Evolutionary conservation across 2,329 filamentous ascomycete species (phyloP).

Genomic region (Leptodontidium sp.): DNA sequence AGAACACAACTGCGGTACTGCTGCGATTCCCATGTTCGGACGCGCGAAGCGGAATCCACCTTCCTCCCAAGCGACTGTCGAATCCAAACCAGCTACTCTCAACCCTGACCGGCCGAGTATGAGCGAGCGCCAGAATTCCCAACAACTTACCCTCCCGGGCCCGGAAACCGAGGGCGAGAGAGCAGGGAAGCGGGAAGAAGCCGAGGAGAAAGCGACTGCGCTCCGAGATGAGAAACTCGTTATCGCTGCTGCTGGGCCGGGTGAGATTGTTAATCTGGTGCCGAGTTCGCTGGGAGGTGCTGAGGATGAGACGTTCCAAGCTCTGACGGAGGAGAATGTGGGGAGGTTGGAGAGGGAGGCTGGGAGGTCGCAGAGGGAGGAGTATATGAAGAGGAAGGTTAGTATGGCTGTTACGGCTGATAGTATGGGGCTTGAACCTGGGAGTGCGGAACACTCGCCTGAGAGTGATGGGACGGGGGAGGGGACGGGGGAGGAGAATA

Average conservation of each 20-base stretch:
- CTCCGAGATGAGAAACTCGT: conserved; percentile 63
- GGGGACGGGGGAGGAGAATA: conserved; percentile 9
- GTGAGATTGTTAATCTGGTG: conserved; percentile 43
- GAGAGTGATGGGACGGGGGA: neutral
- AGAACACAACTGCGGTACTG: conserved; percentile 38
- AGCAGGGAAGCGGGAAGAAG: conserved; percentile 54
- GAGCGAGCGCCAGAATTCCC: conserved; percentile 37
- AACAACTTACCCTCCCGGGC: conserved; percentile 41
- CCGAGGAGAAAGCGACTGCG: conserved; percentile 62
- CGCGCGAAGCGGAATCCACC: conserved; percentile 25
- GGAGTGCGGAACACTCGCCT: neutral
- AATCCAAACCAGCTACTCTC: neutral
- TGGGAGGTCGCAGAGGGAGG: conserved; percentile 2
- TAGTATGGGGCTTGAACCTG: neutral
- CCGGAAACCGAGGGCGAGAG: conserved; percentile 53
- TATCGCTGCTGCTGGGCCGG: conserved; percentile 34
- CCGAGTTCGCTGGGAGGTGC: neutral
- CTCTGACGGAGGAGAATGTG: conserved; percentile 63
- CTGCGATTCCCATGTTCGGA: conserved; percentile 36
- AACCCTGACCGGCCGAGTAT: conserved; percentile 30
- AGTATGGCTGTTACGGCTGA: conserved; percentile 14
- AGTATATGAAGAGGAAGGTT: conserved; percentile 19
- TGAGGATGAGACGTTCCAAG: conserved; percentile 47
- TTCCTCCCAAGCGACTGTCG: neutral
- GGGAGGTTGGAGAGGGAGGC: conserved; percentile 54